phyloP scores from a whole-genome alignment of 1,284 basidiomycete species.

The Trichosporon inkin region DNA sequence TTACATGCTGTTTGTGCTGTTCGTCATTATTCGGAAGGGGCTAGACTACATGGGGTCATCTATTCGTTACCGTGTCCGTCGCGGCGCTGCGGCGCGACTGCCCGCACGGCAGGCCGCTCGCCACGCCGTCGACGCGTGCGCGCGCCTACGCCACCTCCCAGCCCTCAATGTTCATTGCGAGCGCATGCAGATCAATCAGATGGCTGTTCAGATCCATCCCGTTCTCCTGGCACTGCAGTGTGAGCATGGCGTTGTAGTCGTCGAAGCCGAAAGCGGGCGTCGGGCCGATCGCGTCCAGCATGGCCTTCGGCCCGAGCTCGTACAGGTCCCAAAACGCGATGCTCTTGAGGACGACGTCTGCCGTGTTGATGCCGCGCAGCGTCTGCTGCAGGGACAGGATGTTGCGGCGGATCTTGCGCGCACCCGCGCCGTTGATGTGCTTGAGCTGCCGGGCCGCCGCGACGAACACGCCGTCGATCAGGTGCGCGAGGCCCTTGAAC shows the following conservation, averaged over 20 bases:
- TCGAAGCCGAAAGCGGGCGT: slow-evolving; percentile 72
- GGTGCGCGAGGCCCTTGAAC: slow-evolving; percentile 77
- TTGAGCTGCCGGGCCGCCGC: slow-evolving; percentile 68
- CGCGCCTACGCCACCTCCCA: slow-evolving; percentile 15
- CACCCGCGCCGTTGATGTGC: slow-evolving; percentile 69
- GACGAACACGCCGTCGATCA: slow-evolving; percentile 82
- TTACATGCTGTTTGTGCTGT: too few relatives aligned
- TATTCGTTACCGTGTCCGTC: too few relatives aligned
- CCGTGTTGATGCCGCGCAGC: slow-evolving; percentile 66
- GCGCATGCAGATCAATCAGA: slow-evolving; percentile 49
- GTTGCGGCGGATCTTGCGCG: slow-evolving; percentile 85
- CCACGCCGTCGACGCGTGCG: neutral
- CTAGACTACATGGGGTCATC: too few relatives aligned
- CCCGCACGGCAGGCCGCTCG: neutral
- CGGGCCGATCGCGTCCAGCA: slow-evolving; percentile 65
- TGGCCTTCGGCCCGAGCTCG: slow-evolving; percentile 64
- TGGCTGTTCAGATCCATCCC: slow-evolving; percentile 48
- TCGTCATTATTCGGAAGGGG: too few relatives aligned
- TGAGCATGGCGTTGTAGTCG: slow-evolving; percentile 84
- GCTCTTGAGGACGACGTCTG: slow-evolving; percentile 66
- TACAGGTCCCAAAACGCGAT: slow-evolving; percentile 80
- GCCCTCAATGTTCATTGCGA: slow-evolving; percentile 36
- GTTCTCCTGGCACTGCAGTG: slow-evolving; percentile 77
- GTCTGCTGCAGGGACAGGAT: slow-evolving; percentile 90
- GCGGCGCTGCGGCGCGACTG: too few relatives aligned